Evolutionary conservation across 495 filamentous ascomycete species (phyloP), one percentile per base, ranked within the genome.

Genomic region (Choiromyces venosus): DNA sequence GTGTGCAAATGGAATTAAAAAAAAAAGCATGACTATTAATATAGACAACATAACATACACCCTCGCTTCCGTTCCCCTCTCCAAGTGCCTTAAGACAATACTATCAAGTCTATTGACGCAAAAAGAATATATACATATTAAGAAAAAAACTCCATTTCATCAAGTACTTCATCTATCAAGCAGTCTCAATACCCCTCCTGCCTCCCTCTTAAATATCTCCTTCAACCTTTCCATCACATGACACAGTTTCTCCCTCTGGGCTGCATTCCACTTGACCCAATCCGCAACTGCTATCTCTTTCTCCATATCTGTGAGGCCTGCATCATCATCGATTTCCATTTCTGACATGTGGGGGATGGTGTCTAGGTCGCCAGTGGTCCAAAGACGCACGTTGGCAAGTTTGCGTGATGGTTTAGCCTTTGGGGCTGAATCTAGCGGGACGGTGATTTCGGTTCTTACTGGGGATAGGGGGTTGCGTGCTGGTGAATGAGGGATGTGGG

Each of bases 221-320:
- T 98, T 91, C 77, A 95, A 85, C 46, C 87, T 82, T 84, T 97
- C 94, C 80, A 92, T 96, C 82, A 94, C 91, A 42, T 83, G 81
- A 78, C 89, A 90, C 71, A 98, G 81, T 79, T 88, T 89, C 79
- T 97, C 93, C 1, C 90, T 92, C 74, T 88, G 84, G 76, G 87
- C 86, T 5, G 94, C 94, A 79, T 93, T 94, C 83, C 87, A 88
- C 69, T 86, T 84, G 64, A 99, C 90, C 94, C 94, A 99, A 82
- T 97, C 89, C 82, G 96, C 92, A 3, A 98, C 92, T 0, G 89
- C 92, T 92, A 99, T 93, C 46, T 87, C 87, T 85, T 90, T 93
- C 84, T 97, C 94, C 0, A 88, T 89, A 73, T 85, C 91, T 1
- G 88, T 89, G 74, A 99, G 82, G 38, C 85, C 83, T 67, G 87